A percentile compares a stretch with the other conserved stretches of the same genome.
phyloP scores from a whole-genome alignment of 805 yeast species.

The Sugiyamaella mastotermitis region DNA sequence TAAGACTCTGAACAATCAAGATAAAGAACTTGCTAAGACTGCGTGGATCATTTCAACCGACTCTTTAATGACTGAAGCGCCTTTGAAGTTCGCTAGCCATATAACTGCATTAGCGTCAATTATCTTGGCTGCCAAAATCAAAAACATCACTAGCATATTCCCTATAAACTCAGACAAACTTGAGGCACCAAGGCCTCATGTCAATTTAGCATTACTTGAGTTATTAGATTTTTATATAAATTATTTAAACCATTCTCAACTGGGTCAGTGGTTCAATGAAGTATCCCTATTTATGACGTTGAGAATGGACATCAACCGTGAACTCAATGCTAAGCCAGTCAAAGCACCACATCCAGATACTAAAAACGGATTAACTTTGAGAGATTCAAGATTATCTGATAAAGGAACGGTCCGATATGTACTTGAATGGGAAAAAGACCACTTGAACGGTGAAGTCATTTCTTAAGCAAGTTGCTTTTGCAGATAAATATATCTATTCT shows the following conservation, averaged over 20 bases:
- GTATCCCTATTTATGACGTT: conserved; percentile 16
- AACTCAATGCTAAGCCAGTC: conserved; percentile 41
- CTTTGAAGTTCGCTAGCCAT: conserved; percentile 68
- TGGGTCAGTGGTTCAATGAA: conserved; percentile 31
- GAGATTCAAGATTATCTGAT: conserved; percentile 30
- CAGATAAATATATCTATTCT: not conserved
- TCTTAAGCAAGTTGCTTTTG: no score
- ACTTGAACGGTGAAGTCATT: conserved; percentile 10
- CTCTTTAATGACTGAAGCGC: conserved; percentile 59
- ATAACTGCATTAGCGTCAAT: conserved; percentile 65
- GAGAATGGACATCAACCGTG: conserved; percentile 31
- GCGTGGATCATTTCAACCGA: conserved; percentile 81
- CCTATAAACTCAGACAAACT: conserved; percentile 27
- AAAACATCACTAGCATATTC: conserved; percentile 25
- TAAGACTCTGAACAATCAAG: conserved; percentile 39
- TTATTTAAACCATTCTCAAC: conserved; percentile 44
- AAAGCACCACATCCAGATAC: conserved; percentile 18
- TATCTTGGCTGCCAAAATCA: conserved; percentile 50
- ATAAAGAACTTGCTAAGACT: conserved; percentile 43
- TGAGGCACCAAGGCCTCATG: conserved; percentile 22
- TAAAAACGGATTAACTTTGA: conserved; percentile 6
- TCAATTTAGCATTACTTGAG: conserved; percentile 48
- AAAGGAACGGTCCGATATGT: conserved; percentile 29
- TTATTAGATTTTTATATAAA: conserved; percentile 57
- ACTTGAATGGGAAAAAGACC: conserved; percentile 24